Conservation (phyloP, 2,329 filamentous ascomycete genomes). For the Hypomyces perniciosus region DNA sequence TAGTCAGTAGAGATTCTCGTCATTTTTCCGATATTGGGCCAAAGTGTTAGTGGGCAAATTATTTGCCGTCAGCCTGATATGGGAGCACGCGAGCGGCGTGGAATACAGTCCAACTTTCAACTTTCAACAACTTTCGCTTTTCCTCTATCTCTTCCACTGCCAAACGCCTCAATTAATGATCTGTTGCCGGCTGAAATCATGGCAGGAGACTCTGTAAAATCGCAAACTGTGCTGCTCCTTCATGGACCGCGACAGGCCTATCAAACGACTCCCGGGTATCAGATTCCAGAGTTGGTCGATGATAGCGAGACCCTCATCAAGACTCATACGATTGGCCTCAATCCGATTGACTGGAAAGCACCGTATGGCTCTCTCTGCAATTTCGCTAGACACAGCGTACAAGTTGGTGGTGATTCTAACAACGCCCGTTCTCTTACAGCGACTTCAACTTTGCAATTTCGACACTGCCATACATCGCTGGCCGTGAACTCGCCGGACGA, state of each 20-base stretch:
- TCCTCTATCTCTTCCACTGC: no score
- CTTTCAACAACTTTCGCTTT: no score
- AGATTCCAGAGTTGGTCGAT: conserved; percentile 4
- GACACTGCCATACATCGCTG: conserved; percentile 60
- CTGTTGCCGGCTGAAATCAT: background rate
- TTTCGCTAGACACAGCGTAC: background rate
- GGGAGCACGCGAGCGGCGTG: no score
- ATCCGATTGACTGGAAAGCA: conserved; percentile 72
- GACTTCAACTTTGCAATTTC: conserved; percentile 68
- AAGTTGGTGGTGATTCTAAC: background rate
- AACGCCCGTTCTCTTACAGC: conserved; percentile 29
- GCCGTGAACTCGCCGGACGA: conserved; percentile 62
- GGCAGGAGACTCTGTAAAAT: conserved; percentile 3
- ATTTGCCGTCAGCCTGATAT: no score
- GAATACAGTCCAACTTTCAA: no score
- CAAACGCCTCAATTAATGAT: no score
- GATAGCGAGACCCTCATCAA: conserved; percentile 54
- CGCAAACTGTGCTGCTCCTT: conserved; percentile 10
- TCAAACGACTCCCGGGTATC: conserved; percentile 2
- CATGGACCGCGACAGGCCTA: conserved; percentile 12
- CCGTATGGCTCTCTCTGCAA: conserved; percentile 43
- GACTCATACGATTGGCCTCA: conserved; percentile 60
- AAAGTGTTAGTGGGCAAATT: no score
- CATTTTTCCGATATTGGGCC: background rate
- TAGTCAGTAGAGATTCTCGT: background rate